Conservation (phyloP, 148 eudicot genomes). For the Bassia scoparia region DNA sequence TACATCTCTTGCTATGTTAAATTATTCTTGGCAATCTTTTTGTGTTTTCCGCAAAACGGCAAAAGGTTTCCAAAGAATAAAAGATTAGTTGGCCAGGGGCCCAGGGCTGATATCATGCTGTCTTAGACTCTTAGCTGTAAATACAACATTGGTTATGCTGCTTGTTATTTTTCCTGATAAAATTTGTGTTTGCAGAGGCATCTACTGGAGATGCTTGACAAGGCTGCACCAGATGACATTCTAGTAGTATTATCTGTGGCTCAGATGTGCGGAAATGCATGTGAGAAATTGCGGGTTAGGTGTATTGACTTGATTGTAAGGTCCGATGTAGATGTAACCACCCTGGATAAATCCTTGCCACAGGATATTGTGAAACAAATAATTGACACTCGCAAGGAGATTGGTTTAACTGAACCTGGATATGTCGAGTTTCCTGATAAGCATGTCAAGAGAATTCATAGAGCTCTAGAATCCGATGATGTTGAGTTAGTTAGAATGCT, state of each 20-base stretch:
- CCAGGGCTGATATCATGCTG: too few relatives aligned
- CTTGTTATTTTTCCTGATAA: neutral
- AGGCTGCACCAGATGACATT: slow-evolving; percentile 65
- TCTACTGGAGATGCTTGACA: slow-evolving; percentile 67
- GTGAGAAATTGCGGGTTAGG: slow-evolving; percentile 51
- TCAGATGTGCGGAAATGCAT: slow-evolving; percentile 52
- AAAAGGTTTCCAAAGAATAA: too few relatives aligned
- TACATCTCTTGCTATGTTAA: too few relatives aligned
- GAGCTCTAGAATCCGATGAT: slow-evolving; percentile 89
- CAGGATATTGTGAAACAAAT: slow-evolving; percentile 55
- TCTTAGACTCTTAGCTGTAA: neutral
- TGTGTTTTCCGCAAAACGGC: too few relatives aligned
- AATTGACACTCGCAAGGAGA: slow-evolving; percentile 49
- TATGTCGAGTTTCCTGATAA: slow-evolving; percentile 54
- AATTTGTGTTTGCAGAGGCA: slow-evolving; percentile 46
- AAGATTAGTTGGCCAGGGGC: neutral
- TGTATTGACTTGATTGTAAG: slow-evolving; percentile 56
- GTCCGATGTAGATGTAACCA: slow-evolving; percentile 60
- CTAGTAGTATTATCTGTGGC: slow-evolving; percentile 65
- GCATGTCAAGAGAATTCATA: slow-evolving; percentile 77
- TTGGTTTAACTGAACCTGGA: slow-evolving; percentile 45
- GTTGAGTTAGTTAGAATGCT: slow-evolving; percentile 82
- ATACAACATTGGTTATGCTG: neutral
- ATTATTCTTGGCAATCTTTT: too few relatives aligned
- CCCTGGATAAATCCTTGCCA: slow-evolving; percentile 67